phyloP scores from a whole-genome alignment of 2,329 filamentous ascomycete genomes.

The Pyrenochaeta sp. region DNA sequence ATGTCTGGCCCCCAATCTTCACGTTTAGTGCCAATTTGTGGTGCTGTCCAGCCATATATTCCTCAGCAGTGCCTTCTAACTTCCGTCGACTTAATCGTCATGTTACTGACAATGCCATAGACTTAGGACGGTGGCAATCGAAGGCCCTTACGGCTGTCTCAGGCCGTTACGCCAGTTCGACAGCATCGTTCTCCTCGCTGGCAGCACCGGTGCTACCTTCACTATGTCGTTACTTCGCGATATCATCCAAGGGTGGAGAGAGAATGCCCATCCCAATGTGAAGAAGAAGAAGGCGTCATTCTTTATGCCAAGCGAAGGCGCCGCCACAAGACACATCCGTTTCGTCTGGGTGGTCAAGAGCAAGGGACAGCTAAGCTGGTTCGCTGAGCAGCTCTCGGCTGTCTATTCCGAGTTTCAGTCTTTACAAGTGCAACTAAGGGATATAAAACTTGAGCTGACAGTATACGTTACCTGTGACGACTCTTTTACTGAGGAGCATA shows the following conservation, averaged over 20 bases:
- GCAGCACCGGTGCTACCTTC: constrained; percentile 68
- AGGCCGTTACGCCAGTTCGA: constrained; percentile 67
- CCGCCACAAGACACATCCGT: constrained; percentile 59
- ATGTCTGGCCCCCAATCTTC: constrained; percentile 9
- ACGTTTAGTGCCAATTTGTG: not conserved
- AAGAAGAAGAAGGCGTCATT: constrained; percentile 13
- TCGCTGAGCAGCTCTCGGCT: constrained; percentile 59
- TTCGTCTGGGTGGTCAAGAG: constrained; percentile 69
- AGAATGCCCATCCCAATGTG: constrained; percentile 28
- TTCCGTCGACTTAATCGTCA: not conserved
- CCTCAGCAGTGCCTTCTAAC: not conserved
- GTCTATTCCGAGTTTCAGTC: constrained; percentile 54
- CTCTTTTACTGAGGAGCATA: constrained; percentile 54
- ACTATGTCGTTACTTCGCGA: constrained; percentile 65
- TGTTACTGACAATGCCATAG: constrained; percentile 8
- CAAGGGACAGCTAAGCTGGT: constrained; percentile 62
- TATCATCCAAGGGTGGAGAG: constrained; percentile 59
- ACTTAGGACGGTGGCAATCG: constrained; percentile 56
- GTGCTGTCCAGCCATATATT: not conserved
- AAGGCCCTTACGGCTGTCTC: constrained; percentile 63
- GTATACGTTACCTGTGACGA: constrained; percentile 66
- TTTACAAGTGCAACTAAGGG: constrained; percentile 46
- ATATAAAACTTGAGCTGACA: constrained; percentile 59
- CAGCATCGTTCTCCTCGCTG: constrained; percentile 66
- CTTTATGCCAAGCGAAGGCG: constrained; percentile 31